phyloP scores from a whole-genome alignment of 176 grass and related monocot genomes.

The Triticum monococcum region DNA sequence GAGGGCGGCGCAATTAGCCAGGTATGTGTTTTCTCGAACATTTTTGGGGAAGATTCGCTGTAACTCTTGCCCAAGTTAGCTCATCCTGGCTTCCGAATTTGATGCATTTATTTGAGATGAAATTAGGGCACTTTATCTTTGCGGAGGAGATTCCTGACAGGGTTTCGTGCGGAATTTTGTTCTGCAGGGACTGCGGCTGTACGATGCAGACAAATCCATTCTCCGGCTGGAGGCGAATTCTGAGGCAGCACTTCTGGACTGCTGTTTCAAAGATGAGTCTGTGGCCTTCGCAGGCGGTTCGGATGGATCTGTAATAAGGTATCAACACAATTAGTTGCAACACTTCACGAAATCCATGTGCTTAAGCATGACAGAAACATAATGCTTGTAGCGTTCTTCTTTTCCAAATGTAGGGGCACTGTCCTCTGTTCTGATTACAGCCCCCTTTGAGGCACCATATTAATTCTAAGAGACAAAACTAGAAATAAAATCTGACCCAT shows the following conservation, averaged over 20 bases:
- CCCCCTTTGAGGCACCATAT: neutral
- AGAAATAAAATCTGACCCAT: neutral
- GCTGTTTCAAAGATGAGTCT: conserved; percentile 64
- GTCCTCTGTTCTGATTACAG: neutral
- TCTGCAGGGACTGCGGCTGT: conserved; percentile 57
- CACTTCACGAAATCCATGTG: neutral
- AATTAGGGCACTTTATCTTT: neutral
- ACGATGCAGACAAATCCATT: conserved; percentile 42
- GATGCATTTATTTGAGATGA: neutral
- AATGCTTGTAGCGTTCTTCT: neutral
- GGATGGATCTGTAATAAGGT: conserved; percentile 64
- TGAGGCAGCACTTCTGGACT: conserved; percentile 52
- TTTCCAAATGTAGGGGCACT: neutral
- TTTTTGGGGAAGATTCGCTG: neutral
- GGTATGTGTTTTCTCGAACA: neutral
- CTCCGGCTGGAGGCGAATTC: conserved; percentile 41
- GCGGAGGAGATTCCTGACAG: conserved; percentile 17
- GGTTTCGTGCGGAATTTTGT: conserved; percentile 3
- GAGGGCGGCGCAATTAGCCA: neutral
- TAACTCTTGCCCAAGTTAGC: neutral
- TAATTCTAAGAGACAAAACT: neutral
- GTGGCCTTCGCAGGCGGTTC: conserved; percentile 48
- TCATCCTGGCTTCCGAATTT: neutral
- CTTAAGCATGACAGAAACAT: neutral
- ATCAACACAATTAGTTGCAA: neutral